phyloP scores from a whole-genome alignment of 2,329 filamentous ascomycete species.

The Botrytis galanthina region DNA sequence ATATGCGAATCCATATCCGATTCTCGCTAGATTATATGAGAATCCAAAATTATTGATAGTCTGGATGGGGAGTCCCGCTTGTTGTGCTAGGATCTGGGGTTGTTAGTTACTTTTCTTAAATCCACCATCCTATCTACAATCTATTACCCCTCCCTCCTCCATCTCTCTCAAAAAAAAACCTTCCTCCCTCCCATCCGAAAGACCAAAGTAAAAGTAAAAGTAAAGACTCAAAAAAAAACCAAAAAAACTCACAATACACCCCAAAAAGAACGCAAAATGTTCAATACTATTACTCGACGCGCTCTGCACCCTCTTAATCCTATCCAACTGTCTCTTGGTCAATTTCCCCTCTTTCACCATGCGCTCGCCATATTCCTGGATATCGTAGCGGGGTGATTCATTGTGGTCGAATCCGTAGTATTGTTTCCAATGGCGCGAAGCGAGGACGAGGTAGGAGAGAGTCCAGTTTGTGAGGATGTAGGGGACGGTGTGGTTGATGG shows the following conservation, averaged over 20 bases:
- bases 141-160: neutral
- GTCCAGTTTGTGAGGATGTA: conserved; percentile 7
- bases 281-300: neutral
- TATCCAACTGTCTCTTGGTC: neutral
- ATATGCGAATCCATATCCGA: neutral
- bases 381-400: neutral
- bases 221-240: too few species aligned
- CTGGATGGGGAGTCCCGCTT: neutral
- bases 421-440: neutral
- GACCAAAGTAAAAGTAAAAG: too few species aligned
- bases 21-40: neutral
- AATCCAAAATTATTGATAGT: neutral
- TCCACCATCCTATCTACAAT: too few species aligned
- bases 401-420: neutral
- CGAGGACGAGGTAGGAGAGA: neutral
- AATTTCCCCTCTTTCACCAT: neutral
- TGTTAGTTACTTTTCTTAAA: neutral
- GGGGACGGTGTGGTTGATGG: neutral
- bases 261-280: neutral
- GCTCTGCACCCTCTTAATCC: conserved; percentile 2
- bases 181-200: too few species aligned
- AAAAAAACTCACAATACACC: neutral
- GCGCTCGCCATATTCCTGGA: neutral
- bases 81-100: neutral
- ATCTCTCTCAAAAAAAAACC: too few species aligned